These are phyloP conservation scores for Cercospora nicotianae DNA, from an alignment of 2,329 filamentous ascomycete species.

Conservation along the genomic window DNA sequence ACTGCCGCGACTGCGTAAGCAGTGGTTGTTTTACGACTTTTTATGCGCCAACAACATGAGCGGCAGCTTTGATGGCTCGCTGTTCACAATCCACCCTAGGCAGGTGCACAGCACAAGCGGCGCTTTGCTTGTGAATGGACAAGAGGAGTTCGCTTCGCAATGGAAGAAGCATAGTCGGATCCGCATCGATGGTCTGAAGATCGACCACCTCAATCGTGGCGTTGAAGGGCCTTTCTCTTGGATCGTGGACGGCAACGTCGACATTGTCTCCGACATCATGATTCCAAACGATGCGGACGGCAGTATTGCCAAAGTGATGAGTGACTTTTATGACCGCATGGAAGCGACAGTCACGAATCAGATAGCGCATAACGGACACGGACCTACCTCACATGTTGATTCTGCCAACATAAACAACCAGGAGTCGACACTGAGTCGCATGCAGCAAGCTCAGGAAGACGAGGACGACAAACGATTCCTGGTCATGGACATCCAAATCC, in stretches of 20 bases:
- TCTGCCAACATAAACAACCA: constrained; percentile 31
- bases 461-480: constrained; percentile 72
- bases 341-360: constrained; percentile 76
- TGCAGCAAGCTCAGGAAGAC: constrained; percentile 6
- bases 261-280: constrained; percentile 94
- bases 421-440: constrained; percentile 13
- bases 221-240: constrained; percentile 93
- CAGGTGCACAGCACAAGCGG: constrained; percentile 81
- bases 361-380: constrained; percentile 21
- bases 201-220: constrained; percentile 92
- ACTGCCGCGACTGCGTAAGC: constrained; percentile 85
- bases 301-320: constrained; percentile 88
- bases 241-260: constrained; percentile 96
- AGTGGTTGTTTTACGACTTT: constrained; percentile 98
- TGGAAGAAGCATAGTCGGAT: constrained; percentile 97
- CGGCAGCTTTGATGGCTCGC: constrained; percentile 88
- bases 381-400: constrained; percentile 5
- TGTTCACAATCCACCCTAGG: constrained; percentile 94
- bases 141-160: constrained; percentile 63
- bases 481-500: constrained; percentile 91
- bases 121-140: constrained; percentile 57
- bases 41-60: constrained; percentile 94
- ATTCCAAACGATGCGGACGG: constrained; percentile 86
- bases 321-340: constrained; percentile 94
- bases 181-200: constrained; percentile 87